Percentiles rank a stretch among this genome's conserved stretches.
phyloP scores from a whole-genome alignment of 495 filamentous ascomycete genomes.

The Rusavskia elegans region DNA sequence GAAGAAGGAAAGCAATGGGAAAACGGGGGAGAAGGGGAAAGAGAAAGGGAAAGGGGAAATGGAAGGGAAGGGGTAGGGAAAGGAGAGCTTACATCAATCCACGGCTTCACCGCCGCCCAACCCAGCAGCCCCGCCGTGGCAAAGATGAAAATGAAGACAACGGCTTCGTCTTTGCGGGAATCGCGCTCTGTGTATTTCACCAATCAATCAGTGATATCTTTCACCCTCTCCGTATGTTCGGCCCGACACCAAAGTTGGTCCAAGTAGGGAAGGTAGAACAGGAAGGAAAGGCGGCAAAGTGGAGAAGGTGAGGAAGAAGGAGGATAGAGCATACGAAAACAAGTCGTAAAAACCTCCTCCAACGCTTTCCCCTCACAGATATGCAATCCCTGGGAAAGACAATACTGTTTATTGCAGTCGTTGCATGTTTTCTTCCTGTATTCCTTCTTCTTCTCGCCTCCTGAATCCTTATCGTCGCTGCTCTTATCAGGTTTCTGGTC shows the following conservation, averaged over 20 bases:
- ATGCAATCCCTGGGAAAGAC: conserved; percentile 65
- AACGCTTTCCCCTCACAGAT: conserved; percentile 77
- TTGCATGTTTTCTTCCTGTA: conserved; percentile 42
- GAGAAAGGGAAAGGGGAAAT: not conserved
- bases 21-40: not conserved
- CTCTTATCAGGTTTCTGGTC: conserved; percentile 12
- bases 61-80: not conserved
- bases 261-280: too few species aligned
- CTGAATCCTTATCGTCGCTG: too few species aligned
- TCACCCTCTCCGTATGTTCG: too few species aligned
- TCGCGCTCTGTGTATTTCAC: conserved; percentile 64
- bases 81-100: conserved; percentile 36
- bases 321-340: conserved; percentile 47
- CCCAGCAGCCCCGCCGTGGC: conserved; percentile 67
- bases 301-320: not conserved
- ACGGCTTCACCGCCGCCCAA: conserved; percentile 60
- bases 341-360: conserved; percentile 74
- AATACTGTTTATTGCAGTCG: conserved; percentile 86
- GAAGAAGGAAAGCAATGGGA: not conserved
- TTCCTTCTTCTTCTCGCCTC: conserved; percentile 13
- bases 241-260: too few species aligned
- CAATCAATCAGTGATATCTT: too few species aligned
- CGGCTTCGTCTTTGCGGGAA: conserved; percentile 72
- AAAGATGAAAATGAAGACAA: conserved; percentile 84
- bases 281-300: not conserved